Conservation (phyloP, 495 filamentous ascomycete genomes). For the Cercophora scortea region DNA sequence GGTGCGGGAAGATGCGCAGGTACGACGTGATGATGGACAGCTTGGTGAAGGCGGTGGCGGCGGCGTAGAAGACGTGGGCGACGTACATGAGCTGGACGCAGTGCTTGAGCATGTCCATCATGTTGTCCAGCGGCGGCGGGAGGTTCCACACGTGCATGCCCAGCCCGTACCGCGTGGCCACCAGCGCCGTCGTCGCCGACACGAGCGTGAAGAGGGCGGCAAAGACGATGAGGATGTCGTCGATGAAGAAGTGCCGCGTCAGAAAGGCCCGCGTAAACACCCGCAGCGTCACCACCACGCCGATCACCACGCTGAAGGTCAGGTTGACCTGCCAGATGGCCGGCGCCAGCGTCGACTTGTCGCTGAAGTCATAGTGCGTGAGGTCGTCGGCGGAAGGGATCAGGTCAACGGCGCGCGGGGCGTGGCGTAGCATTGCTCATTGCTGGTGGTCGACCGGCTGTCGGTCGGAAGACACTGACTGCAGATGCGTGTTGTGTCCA, state of each 20-base stretch:
- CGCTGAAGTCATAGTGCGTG: slow-evolving; percentile 9
- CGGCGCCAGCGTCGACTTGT: slow-evolving; percentile 7
- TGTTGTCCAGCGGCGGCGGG: slow-evolving; percentile 3
- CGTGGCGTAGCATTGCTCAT: slow-evolving; percentile 1
- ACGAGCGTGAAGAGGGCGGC: slow-evolving; percentile 17
- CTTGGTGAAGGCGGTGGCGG: slow-evolving; percentile 19
- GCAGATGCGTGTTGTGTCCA: too few species aligned
- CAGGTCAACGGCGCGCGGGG: neutral
- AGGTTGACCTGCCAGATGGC: slow-evolving; percentile 15
- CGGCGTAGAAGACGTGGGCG: slow-evolving; percentile 19
- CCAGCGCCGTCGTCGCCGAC: slow-evolving; percentile 9
- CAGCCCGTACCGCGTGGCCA: slow-evolving; percentile 16
- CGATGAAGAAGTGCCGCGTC: slow-evolving; percentile 11
- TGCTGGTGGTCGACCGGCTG: neutral
- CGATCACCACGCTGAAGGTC: slow-evolving; percentile 11
- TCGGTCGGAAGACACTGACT: too few species aligned
- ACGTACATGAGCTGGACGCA: slow-evolving; percentile 21
- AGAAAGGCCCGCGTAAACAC: slow-evolving; percentile 10
- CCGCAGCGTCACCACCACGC: slow-evolving; percentile 8
- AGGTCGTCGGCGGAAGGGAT: neutral
- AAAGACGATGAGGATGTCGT: slow-evolving; percentile 18
- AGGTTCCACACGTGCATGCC: slow-evolving; percentile 25
- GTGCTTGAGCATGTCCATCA: slow-evolving; percentile 5
- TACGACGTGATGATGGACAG: slow-evolving; percentile 25
- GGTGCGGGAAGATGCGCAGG: slow-evolving; percentile 19